Evolutionary conservation across 2,329 filamentous ascomycete genomes (phyloP).

Genomic region (Aspergillus pseudonomiae): DNA sequence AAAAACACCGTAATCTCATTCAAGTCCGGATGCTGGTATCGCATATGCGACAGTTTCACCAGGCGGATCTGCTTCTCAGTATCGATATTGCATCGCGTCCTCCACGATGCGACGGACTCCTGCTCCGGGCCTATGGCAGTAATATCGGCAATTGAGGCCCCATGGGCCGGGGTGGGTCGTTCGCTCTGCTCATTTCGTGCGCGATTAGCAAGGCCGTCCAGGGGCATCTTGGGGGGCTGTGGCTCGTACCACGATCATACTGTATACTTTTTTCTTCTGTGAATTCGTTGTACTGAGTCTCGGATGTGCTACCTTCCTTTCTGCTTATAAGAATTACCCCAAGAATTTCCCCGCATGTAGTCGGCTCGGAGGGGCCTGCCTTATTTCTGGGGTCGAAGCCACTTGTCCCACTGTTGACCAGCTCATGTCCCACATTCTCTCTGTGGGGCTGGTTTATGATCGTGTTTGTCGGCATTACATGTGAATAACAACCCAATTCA

Average conservation of each 20-base stretch:
- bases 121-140: slow-evolving; percentile 19
- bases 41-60: slow-evolving; percentile 54
- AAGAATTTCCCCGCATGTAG: background rate
- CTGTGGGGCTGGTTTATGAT: background rate
- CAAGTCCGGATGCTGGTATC: slow-evolving; percentile 57
- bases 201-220: background rate
- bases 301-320: background rate
- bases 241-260: background rate
- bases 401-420: too few species aligned
- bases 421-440: background rate
- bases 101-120: slow-evolving; percentile 21
- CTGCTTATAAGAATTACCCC: background rate
- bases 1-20: slow-evolving; percentile 36
- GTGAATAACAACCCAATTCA: too few species aligned
- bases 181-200: background rate
- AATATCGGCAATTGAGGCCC: slow-evolving; percentile 5
- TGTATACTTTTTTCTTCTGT: background rate
- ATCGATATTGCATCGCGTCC: slow-evolving; percentile 40
- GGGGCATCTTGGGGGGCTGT: too few species aligned
- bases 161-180: background rate
- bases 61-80: slow-evolving; percentile 50
- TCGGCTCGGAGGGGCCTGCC: background rate
- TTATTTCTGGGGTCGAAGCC: background rate
- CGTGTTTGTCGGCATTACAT: background rate
- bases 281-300: background rate